Evolutionary conservation across 1,284 basidiomycete species (phyloP), one percentile per base, ranked within the genome.

Genomic region (Cutaneotrichosporon daszewskae): DNA sequence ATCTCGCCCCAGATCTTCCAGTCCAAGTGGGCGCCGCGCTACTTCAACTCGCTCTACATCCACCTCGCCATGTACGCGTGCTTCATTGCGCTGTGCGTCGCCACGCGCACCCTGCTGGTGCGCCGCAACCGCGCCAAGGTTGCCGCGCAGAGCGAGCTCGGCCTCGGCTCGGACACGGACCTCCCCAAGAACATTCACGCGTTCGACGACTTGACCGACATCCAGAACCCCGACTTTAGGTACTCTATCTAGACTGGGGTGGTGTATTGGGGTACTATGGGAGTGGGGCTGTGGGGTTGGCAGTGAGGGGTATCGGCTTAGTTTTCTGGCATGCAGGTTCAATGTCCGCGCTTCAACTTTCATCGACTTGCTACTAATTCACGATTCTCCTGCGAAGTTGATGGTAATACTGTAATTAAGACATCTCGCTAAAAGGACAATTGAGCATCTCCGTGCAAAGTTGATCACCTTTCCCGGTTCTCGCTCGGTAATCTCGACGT

Each of bases 1-100:
- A 49, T 60, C 32, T 51, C 54, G 12, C 56, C 62, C 12, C 60
- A 62, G 41, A 31, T 59, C 26, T 66, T 66, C 57, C 55, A 55
- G 37, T 22, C 45, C 7, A 32, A 32, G 10, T 62, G 61, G 61
- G 49, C 47, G 12, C 58, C 63, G 6, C 45, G 61, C 29, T 66
- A 64, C 51, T 28, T 57, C 26, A 48, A 47, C 48, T 47, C 53
- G 18, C 57, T 66, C 2, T 59, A 65, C 52, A 63, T 62, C 36
- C 60, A 65, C 43, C 40, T 65, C 14, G 16, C 28, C 8, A n/a
- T 31, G 7, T 7, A 7, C 8, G 14, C 16, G 13, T 31, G 28
- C 28, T 14, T 14, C 14, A 31, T 31, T n/a, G 13, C 16, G 7
- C 13, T 16, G 7, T 14, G 13, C 9, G 14, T 31, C 9, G 16